Evolutionary conservation across 192 early-diverging fungal genomes (phyloP).

Genomic region (Neocallimastix lanati): DNA sequence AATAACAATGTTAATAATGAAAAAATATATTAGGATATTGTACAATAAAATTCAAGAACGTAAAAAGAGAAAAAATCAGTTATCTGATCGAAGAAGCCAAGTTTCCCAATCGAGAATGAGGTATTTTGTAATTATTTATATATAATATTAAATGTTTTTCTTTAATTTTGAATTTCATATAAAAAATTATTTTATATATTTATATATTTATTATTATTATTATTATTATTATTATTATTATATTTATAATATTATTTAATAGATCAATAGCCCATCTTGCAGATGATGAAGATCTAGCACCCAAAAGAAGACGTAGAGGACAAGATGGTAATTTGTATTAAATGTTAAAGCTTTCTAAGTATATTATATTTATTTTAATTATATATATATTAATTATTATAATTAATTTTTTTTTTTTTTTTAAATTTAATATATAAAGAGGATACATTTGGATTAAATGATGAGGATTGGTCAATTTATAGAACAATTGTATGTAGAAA

Average conservation of each 20-base stretch:
- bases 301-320: conserved; percentile 34
- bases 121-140: conserved; percentile 12
- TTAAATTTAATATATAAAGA: no score
- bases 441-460: conserved; percentile 85
- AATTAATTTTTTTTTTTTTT: no score
- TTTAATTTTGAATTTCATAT: no score
- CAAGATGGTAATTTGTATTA: no score
- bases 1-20: no score
- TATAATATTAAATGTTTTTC: no score
- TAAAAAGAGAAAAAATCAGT: conserved; percentile 48
- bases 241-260: no score
- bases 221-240: no score
- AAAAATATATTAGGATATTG: conserved; percentile 19
- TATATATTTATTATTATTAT: neutral
- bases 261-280: conserved; percentile 58
- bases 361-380: no score
- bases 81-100: conserved; percentile 70
- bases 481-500: conserved; percentile 58
- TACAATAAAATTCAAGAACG: conserved; percentile 53
- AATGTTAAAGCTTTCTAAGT: no score
- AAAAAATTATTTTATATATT: no score
- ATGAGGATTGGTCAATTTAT: conserved; percentile 84
- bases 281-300: conserved; percentile 17
- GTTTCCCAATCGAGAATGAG: conserved; percentile 71
- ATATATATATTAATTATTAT: no score